phyloP scores from a whole-genome alignment of 495 filamentous ascomycete genomes.

The Ramalina peruviana region DNA sequence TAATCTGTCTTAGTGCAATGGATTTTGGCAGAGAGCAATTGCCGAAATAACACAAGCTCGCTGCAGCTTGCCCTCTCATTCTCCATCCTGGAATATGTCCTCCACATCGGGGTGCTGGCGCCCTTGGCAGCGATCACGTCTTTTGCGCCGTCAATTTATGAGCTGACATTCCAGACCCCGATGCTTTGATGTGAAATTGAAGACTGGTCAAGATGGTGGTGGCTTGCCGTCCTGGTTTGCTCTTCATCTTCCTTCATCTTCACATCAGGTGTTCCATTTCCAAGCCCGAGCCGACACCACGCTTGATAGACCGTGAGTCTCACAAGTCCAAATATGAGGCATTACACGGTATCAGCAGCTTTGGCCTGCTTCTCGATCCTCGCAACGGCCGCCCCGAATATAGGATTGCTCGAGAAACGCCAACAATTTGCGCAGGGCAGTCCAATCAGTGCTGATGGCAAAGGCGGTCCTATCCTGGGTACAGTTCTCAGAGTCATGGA shows the following conservation, averaged over 20 bases:
- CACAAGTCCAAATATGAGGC: not conserved
- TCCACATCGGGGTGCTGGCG: not conserved
- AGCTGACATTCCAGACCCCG: not conserved
- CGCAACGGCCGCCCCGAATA: not conserved
- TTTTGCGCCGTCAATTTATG: not conserved
- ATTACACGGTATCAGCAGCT: not conserved
- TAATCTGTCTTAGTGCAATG: not conserved
- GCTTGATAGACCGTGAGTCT: not conserved
- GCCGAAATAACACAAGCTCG: not conserved
- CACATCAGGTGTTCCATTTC: too few species aligned
- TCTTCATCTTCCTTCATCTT: not conserved
- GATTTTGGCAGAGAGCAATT: not conserved
- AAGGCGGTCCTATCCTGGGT: slow-evolving; percentile 43
- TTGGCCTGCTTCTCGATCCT: not conserved
- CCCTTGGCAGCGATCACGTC: not conserved
- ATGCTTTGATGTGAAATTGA: not conserved
- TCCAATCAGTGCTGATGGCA: slow-evolving; percentile 39
- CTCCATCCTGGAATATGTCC: not conserved
- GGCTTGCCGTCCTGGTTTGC: too few species aligned
- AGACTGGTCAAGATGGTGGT: too few species aligned
- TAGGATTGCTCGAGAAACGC: slow-evolving; percentile 14
- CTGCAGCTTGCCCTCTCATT: not conserved
- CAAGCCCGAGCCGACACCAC: not conserved
- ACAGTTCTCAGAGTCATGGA: slow-evolving; percentile 4
- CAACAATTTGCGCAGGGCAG: slow-evolving; percentile 31